Evolutionary conservation across 2,329 filamentous ascomycete genomes (phyloP), one percentile per base, ranked within the genome.

Genomic region (Stachybotrys elegans): DNA sequence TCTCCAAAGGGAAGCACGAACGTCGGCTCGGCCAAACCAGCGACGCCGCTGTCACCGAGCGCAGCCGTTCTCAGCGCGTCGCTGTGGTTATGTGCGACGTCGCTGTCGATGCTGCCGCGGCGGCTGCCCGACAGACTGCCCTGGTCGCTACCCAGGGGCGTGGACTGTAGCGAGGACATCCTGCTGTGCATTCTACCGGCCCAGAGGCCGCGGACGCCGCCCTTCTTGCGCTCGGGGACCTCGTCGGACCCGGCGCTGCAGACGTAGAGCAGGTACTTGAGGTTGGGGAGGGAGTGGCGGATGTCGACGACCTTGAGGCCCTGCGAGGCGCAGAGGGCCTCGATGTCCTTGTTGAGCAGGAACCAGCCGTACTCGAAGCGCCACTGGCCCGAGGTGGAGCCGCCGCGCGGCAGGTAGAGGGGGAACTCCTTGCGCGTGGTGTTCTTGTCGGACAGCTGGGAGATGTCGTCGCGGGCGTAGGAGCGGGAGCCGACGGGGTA

Each of bases 281-380:
- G 71, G 58, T 98, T 98, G 2, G 92, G 90, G 6, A 97, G 69
- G 0, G 92, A 95, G 54, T 97, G 89, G 5, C 93, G 79, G 16
- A 96, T 89, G 57, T 98, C 93, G 50, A 96, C 77, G 1, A 95
- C 83, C 38, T 84, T 83, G 12, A 96, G 70, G 0, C 85, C 85
- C 51, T 90, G 83, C 1, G 75, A 72, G 4, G 71, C 68, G 47
- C 80, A 83, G 4, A 84, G 69, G 0, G 73, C 67, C 55, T 97
- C 91, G 44, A 98, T 91, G 58, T 97, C 74, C 66, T 97, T 96
- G 69, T 97, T 97, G 13, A 98, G 76, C n/a, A 97, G 71, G 57
- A 97, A 98, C 60, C 95, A 93, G 11, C 76, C 93, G 62, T 97
- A 98, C 56, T 97, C 92, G 63, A 97, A 97, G 3, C 92, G 83